These are phyloP conservation scores for Lachnellula hyalina DNA, from an alignment of 2,329 filamentous ascomycete genomes.

Conservation along the genomic window DNA sequence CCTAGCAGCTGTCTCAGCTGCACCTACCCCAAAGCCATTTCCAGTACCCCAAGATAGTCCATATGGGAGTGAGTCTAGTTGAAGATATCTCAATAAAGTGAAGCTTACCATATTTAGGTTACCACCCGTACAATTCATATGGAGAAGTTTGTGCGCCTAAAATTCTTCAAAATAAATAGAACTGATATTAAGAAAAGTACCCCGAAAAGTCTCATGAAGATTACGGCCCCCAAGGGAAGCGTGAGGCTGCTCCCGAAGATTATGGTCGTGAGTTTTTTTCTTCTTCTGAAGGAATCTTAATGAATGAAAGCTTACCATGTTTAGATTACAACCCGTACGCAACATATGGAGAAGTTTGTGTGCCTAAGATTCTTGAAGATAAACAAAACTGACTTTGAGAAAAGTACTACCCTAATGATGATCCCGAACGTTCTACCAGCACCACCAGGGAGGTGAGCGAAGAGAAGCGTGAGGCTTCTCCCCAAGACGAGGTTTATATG, in stretches of 20 bases:
- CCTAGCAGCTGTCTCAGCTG: constrained; percentile 11
- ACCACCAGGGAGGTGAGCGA: background rate
- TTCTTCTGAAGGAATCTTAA: too few species aligned
- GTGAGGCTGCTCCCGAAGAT: too few species aligned
- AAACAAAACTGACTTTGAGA: background rate
- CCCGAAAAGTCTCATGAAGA: background rate
- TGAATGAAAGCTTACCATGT: too few species aligned
- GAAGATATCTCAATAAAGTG: background rate
- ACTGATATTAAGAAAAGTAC: background rate
- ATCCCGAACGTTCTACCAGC: background rate
- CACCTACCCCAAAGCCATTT: constrained; percentile 11
- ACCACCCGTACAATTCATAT: background rate
- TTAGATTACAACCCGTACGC: too few species aligned
- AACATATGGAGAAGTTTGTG: too few species aligned
- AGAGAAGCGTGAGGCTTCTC: too few species aligned
- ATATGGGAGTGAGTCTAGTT: background rate
- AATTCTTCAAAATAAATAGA: background rate
- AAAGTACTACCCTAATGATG: background rate
- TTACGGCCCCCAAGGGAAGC: background rate
- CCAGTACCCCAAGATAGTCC: constrained; percentile 1
- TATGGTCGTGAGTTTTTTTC: too few species aligned
- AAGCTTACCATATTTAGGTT: background rate
- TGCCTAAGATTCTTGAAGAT: too few species aligned
- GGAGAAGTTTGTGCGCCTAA: background rate
- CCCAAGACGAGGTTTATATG: too few species aligned